phyloP scores from a whole-genome alignment of 2,329 filamentous ascomycete genomes.

The Triangularia setosa region DNA sequence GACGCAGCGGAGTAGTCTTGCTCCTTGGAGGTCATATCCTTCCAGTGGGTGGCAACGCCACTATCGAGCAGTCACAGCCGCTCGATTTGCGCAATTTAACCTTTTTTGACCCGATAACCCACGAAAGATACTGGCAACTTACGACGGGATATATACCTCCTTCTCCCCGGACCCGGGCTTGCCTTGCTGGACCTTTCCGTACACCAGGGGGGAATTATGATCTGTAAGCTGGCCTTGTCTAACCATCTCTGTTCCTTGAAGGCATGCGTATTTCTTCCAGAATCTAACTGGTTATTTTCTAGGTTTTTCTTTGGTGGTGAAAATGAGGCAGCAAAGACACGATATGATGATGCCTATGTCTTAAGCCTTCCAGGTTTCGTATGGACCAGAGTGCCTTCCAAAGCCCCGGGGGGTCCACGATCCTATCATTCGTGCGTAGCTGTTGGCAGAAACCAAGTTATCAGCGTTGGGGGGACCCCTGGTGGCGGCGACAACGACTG shows the following conservation, averaged over 20 bases:
- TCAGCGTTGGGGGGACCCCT: slow-evolving; percentile 17
- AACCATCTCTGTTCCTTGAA: too few relatives aligned
- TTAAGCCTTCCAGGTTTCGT: slow-evolving; percentile 23
- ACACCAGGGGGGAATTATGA: neutral
- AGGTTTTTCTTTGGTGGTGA: slow-evolving; percentile 17
- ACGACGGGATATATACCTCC: slow-evolving; percentile 15
- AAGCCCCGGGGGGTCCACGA: slow-evolving; percentile 5
- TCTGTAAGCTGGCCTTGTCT: neutral
- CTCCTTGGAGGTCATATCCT: slow-evolving; percentile 20
- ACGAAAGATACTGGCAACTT: slow-evolving; percentile 14
- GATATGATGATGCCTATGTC: slow-evolving; percentile 18
- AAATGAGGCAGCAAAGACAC: slow-evolving; percentile 2
- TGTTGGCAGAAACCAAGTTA: slow-evolving; percentile 19
- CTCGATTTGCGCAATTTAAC: slow-evolving; percentile 17
- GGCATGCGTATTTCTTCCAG: too few relatives aligned
- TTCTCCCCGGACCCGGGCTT: slow-evolving; percentile 2
- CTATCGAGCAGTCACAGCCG: neutral
- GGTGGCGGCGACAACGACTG: neutral
- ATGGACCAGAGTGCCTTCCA: slow-evolving; percentile 14
- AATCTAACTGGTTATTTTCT: too few relatives aligned
- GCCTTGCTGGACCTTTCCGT: slow-evolving; percentile 6
- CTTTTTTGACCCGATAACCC: slow-evolving; percentile 22
- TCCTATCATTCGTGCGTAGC: slow-evolving; percentile 9
- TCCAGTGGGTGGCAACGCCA: neutral
- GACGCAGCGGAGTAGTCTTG: neutral